Percentiles rank a stretch among this genome's conserved stretches.
Evolutionary conservation across 345 rosid genomes (phyloP).

Genomic region (Passiflora organensis): DNA sequence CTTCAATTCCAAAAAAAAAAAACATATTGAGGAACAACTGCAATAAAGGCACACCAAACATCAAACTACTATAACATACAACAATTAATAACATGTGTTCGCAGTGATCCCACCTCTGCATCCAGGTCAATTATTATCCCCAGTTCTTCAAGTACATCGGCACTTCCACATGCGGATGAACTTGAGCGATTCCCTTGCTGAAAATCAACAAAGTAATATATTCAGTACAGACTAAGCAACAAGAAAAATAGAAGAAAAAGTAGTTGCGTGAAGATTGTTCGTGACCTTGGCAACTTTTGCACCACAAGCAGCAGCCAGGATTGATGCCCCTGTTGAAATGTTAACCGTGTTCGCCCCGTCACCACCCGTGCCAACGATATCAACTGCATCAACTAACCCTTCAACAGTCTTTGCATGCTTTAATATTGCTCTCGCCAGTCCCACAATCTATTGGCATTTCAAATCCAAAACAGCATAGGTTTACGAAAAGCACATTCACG

Average conservation of each 20-base stretch:
- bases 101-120: constrained; percentile 49
- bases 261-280: not conserved
- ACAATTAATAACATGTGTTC: constrained; percentile 7
- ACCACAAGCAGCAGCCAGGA: constrained; percentile 93
- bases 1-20: no score
- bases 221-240: not conserved
- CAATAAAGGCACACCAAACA: not conserved
- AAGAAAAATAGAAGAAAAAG: not conserved
- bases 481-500: not conserved
- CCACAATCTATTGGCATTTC: constrained; percentile 47
- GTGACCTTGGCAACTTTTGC: constrained; percentile 91
- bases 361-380: constrained; percentile 93
- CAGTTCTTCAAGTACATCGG: constrained; percentile 80
- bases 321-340: constrained; percentile 89
- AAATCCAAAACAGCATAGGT: not conserved
- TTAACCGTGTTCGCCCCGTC: constrained; percentile 96
- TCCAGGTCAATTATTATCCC: constrained; percentile 75
- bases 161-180: constrained; percentile 99
- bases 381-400: constrained; percentile 67
- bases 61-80: not conserved
- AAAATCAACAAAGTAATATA: constrained; percentile 5
- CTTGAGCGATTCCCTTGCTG: constrained; percentile 98
- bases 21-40: no score
- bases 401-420: constrained; percentile 73
- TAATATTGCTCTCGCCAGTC: constrained; percentile 82